Evolutionary conservation across 306 rosid genomes (phyloP), one percentile per base, ranked within the genome.

Genomic region (Cicer arietinum): DNA sequence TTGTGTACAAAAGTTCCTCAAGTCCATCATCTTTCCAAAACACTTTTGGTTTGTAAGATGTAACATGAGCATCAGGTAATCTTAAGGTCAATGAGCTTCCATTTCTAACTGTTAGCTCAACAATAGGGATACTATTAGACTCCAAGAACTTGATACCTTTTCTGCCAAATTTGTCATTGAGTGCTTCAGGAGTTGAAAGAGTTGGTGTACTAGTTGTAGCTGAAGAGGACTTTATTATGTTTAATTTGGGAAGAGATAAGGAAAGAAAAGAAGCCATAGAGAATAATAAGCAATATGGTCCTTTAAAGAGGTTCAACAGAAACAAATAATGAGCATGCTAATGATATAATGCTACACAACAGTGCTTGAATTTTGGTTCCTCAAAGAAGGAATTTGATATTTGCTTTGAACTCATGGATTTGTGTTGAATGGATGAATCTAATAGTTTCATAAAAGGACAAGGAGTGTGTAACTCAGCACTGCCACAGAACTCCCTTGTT

Each of bases 31-130:
- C 97, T 61, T 90, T 94, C 97, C 96, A 94, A 44, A 74, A 76
- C 18, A 94, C 98, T 83, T 89, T 91, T 13, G 98, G 98, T 78
- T 77, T 91, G 84, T 91, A 94, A 18, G 98, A 94, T 51, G 93
- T 88, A 7, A 94, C 89, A 77, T 91, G 98, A 44, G 95, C 97
- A 70, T 87, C 88, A 41, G 98, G 96, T 60, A 94, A 86, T n/a
- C 85, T 88, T n/a, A 94, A 86, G 69, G 80, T 92, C 40, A 91
- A 50, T 71, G 97, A 90, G 86, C 98, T 94, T 6, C 96, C 98
- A 79, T 94, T 91, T 73, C 97, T 82, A 13, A 90, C 93, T 4
- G 91, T 86, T 1, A 94, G 83, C 76, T 94, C 97, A 30, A 85
- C 95, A 39, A 76, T 43, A 37, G 97, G 96, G 52, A 82, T 50